Evolutionary conservation across 208 protist genomes (phyloP), one percentile per base, ranked within the genome.

Genomic region (Leishmania martiniquensis): DNA sequence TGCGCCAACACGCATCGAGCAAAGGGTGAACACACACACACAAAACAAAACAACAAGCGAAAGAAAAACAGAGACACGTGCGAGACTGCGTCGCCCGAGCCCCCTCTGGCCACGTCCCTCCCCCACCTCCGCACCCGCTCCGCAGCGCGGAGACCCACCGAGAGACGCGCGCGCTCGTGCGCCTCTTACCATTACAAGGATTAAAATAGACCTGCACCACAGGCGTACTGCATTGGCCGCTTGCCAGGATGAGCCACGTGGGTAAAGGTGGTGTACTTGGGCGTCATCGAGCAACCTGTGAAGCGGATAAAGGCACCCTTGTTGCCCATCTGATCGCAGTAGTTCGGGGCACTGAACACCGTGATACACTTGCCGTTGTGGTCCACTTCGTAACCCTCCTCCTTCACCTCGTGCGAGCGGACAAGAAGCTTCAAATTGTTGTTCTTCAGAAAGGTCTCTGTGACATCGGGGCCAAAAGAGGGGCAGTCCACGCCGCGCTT

Each of bases 311-410:
- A 96, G 42, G 95, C 94, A 13, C 94, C 95, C 78, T 96, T 96
- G 86, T 98, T 98, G 39, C 93, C 94, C 90, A 98, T 96, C 78
- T 98, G 94, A 78, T 99, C 98, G 88, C 99, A 99, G 90, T 99
- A 99, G 81, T 99, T 99, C n/a, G 99, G 99, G 4, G 99, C 99
- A 71, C 97, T 99, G 85, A 99, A 98, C n/a, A 98, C 92, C 0
- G 95, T 98, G 51, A 98, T 97, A 84, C 94, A 97, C 85, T 95
- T 97, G 13, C 94, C 95, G 63, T 89, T 79, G 85, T 99, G 96
- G 42, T 98, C 91, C 13, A 99, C 90, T 85, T 98, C 97, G 83
- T 99, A 99, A 42, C 98, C 98, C 34, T 98, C 89, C 57, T 98
- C 94, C 81, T 99, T 99, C 15, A 99, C 98, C 86, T 99, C 98